Percentiles rank a stretch among this genome's conserved stretches.
These are phyloP conservation scores for Peronospora farinosa DNA, from an alignment of 352 stramenopile genomes.

Conservation along the genomic window DNA sequence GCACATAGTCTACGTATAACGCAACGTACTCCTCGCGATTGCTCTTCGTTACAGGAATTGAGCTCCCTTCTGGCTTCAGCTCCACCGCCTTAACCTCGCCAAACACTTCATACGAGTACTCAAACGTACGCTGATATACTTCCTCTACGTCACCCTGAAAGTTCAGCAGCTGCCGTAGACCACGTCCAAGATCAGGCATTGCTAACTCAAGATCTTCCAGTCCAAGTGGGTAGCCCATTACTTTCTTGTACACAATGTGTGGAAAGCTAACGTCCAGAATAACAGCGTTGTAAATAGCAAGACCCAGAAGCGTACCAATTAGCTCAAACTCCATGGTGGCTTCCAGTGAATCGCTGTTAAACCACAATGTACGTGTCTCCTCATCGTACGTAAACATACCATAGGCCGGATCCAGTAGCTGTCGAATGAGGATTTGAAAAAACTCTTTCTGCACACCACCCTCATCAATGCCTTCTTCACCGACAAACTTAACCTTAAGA, in stretches of 20 bases:
- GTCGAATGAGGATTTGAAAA: slow-evolving; percentile 75
- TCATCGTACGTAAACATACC: slow-evolving; percentile 80
- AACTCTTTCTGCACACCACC: slow-evolving; percentile 79
- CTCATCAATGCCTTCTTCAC: slow-evolving; percentile 77
- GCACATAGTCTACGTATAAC: slow-evolving; percentile 67
- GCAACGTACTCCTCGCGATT: slow-evolving; percentile 70
- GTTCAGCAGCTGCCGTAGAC: slow-evolving; percentile 54
- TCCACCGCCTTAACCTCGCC: slow-evolving; percentile 74
- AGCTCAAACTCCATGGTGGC: slow-evolving; percentile 81
- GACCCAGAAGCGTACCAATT: slow-evolving; percentile 70
- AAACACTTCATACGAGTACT: slow-evolving; percentile 80
- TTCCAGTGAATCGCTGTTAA: slow-evolving; percentile 79
- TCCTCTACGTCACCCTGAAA: slow-evolving; percentile 67
- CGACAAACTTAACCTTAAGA: slow-evolving; percentile 80
- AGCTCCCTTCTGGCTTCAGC: slow-evolving; percentile 52
- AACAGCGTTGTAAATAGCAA: slow-evolving; percentile 84
- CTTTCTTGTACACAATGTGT: slow-evolving; percentile 78
- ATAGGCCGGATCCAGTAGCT: slow-evolving; percentile 66
- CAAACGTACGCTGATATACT: slow-evolving; percentile 67
- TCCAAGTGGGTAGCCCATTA: slow-evolving; percentile 48
- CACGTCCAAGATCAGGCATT: slow-evolving; percentile 54
- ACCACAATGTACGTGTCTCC: slow-evolving; percentile 65
- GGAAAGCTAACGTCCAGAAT: slow-evolving; percentile 81
- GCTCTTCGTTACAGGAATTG: slow-evolving; percentile 52
- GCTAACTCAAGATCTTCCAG: slow-evolving; percentile 54